phyloP scores from a whole-genome alignment of 805 yeast genomes.

The Metschnikowia kunwiensis region DNA sequence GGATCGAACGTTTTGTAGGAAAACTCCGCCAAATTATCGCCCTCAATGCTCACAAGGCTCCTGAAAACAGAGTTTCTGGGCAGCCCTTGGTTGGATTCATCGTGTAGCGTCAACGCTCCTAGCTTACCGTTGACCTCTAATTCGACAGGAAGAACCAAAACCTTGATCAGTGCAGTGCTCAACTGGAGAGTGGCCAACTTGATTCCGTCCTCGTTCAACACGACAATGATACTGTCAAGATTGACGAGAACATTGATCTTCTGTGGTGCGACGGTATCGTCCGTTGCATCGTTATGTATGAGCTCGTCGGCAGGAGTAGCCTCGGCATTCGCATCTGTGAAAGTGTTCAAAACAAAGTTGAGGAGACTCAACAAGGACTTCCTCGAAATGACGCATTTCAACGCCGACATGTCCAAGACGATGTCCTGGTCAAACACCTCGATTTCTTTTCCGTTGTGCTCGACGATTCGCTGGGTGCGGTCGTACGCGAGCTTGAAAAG shows the following conservation, averaged over 20 bases:
- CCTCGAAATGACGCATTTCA: constrained; percentile 71
- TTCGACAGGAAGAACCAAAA: constrained; percentile 69
- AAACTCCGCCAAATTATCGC: constrained; percentile 75
- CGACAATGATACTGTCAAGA: constrained; percentile 68
- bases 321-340: constrained; percentile 75
- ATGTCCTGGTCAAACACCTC: constrained; percentile 78
- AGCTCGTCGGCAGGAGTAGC: constrained; percentile 63
- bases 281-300: constrained; percentile 61
- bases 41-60: constrained; percentile 74
- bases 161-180: constrained; percentile 66
- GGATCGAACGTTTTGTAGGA: constrained; percentile 75
- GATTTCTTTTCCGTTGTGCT: constrained; percentile 48
- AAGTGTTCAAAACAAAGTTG: constrained; percentile 81
- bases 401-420: constrained; percentile 69
- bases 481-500: constrained; percentile 59
- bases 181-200: constrained; percentile 76
- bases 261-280: constrained; percentile 61
- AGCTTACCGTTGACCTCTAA: constrained; percentile 68
- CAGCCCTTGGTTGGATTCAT: constrained; percentile 67
- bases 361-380: constrained; percentile 73
- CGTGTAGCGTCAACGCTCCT: constrained; percentile 76
- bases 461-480: constrained; percentile 59
- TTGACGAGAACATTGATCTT: constrained; percentile 66
- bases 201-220: constrained; percentile 78
- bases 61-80: constrained; percentile 58